phyloP scores from a whole-genome alignment of 2,329 filamentous ascomycete species.

The Phyllosticta citrichinensis region DNA sequence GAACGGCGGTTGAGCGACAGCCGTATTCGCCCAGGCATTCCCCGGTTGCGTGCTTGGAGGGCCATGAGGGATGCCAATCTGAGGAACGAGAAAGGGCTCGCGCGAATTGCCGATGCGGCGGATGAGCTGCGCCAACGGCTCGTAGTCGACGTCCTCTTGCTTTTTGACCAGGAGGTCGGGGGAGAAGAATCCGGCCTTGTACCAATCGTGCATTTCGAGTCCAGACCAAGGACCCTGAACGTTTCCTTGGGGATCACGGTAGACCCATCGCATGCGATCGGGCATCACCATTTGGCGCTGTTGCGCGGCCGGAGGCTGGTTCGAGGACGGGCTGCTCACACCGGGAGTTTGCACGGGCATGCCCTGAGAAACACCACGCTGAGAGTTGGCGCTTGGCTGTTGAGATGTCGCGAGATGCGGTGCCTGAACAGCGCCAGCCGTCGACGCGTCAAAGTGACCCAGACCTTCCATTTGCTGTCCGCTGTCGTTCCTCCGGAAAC shows the following conservation, averaged over 20 bases:
- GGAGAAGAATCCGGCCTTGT: slow-evolving; percentile 96
- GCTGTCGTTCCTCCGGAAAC: slow-evolving; percentile 2
- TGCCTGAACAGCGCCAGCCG: slow-evolving; percentile 15
- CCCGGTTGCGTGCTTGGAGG: slow-evolving; percentile 47
- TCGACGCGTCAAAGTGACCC: slow-evolving; percentile 16
- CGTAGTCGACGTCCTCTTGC: slow-evolving; percentile 85
- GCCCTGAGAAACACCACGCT: slow-evolving; percentile 22
- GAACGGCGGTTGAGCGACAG: slow-evolving; percentile 62
- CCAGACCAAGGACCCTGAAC: slow-evolving; percentile 93
- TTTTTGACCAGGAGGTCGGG: slow-evolving; percentile 92
- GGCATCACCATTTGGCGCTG: slow-evolving; percentile 97
- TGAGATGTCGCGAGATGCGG: slow-evolving; percentile 21
- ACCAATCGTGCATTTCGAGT: slow-evolving; percentile 99
- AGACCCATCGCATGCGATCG: slow-evolving; percentile 97
- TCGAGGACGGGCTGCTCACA: slow-evolving; percentile 44
- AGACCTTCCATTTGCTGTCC: slow-evolving; percentile 15
- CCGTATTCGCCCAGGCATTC: slow-evolving; percentile 32
- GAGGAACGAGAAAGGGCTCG: slow-evolving; percentile 93
- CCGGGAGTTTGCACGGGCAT: slow-evolving; percentile 23
- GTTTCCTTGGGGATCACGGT: slow-evolving; percentile 85
- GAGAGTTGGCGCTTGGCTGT: slow-evolving; percentile 20
- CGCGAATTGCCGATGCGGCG: slow-evolving; percentile 92
- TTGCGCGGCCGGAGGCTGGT: slow-evolving; percentile 58
- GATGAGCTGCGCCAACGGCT: slow-evolving; percentile 89
- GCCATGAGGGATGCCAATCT: slow-evolving; percentile 90